Evolutionary conservation across 192 early-diverging fungal genomes (phyloP).

Genomic region (Chytriomyces sp.): DNA sequence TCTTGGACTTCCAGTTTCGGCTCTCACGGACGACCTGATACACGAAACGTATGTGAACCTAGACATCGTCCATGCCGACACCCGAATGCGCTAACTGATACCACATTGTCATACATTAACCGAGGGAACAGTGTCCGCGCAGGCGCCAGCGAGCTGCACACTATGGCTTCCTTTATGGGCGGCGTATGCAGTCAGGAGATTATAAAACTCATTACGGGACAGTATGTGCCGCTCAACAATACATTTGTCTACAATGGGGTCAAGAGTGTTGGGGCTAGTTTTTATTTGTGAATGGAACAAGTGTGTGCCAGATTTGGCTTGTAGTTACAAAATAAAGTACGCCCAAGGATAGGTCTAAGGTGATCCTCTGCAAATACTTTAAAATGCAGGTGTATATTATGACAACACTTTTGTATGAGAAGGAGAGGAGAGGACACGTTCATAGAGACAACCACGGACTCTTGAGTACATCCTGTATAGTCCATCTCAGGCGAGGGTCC

Average conservation of each 20-base stretch:
- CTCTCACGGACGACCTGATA: constrained; percentile 58
- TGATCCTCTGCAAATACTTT: too few relatives aligned
- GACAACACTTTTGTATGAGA: too few relatives aligned
- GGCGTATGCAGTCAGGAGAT: constrained; percentile 91
- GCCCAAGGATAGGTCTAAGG: neutral
- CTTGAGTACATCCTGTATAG: constrained; percentile 19
- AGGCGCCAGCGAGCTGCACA: constrained; percentile 77
- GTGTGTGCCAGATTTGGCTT: neutral
- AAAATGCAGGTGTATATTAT: too few relatives aligned
- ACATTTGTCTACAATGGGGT: constrained; percentile 84
- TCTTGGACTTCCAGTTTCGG: constrained; percentile 37
- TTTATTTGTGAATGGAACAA: constrained; percentile 10
- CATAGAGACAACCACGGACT: constrained; percentile 5
- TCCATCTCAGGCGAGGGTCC: constrained; percentile 6
- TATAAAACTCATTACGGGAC: constrained; percentile 93
- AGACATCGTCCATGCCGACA: too few relatives aligned
- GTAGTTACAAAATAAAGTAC: neutral
- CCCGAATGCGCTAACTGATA: too few relatives aligned
- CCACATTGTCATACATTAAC: neutral
- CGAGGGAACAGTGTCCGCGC: constrained; percentile 56
- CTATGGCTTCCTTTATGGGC: constrained; percentile 81
- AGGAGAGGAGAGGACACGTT: too few relatives aligned
- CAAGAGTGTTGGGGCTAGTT: constrained; percentile 36
- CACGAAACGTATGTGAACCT: constrained; percentile 71
- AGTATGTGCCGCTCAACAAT: constrained; percentile 93